phyloP scores from a whole-genome alignment of 1,284 basidiomycete genomes.

The Inonotus obliquus region DNA sequence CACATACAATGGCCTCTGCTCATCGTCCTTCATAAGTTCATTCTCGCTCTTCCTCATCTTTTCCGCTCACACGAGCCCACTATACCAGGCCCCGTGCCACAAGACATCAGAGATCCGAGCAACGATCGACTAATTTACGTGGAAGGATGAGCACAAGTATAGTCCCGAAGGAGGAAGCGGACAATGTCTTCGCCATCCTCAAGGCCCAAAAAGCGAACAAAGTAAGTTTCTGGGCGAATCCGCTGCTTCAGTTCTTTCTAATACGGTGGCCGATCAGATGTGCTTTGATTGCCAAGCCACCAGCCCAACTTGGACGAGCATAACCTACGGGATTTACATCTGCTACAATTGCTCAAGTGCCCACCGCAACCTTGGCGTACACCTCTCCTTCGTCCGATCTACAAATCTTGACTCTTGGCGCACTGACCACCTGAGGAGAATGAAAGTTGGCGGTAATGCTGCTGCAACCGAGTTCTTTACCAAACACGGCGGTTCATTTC shows the following conservation, averaged over 20 bases:
- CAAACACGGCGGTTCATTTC: slow-evolving; percentile 73
- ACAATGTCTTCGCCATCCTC: slow-evolving; percentile 71
- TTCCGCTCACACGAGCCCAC: too few relatives aligned
- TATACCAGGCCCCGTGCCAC: too few relatives aligned
- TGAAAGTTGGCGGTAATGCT: slow-evolving; percentile 95
- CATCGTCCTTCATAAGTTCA: not conserved
- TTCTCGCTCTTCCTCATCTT: too few relatives aligned
- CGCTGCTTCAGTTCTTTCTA: not conserved
- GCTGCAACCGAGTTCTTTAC: slow-evolving; percentile 89
- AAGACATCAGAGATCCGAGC: too few relatives aligned
- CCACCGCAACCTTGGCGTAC: slow-evolving; percentile 97
- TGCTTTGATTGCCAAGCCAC: slow-evolving; percentile 97
- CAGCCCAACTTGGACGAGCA: slow-evolving; percentile 97
- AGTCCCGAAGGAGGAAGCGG: slow-evolving; percentile 75
- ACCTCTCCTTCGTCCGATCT: slow-evolving; percentile 97
- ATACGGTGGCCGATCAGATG: slow-evolving; percentile 48
- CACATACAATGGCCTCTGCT: not conserved
- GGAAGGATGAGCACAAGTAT: slow-evolving; percentile 47
- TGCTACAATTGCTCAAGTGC: slow-evolving; percentile 96
- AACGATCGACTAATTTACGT: too few relatives aligned
- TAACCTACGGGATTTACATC: slow-evolving; percentile 96
- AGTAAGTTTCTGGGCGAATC: slow-evolving; percentile 56
- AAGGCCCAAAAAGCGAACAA: slow-evolving; percentile 88
- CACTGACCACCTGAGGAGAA: slow-evolving; percentile 84
- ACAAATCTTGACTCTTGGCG: slow-evolving; percentile 98